phyloP scores from a whole-genome alignment of 106 monocot genomes.

The Dendrobium catenatum region DNA sequence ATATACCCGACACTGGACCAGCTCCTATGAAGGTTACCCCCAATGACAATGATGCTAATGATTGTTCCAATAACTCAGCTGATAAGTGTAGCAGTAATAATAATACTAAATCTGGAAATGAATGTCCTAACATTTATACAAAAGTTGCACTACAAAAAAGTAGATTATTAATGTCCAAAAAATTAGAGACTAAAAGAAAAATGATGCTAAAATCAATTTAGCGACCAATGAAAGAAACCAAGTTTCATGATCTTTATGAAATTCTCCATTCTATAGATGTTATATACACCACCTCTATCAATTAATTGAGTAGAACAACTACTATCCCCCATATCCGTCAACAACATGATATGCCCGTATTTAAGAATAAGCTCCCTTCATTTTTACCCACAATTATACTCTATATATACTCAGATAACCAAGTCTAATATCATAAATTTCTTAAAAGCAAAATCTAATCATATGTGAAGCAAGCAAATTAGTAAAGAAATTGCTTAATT shows the following conservation, averaged over 20 bases:
- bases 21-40: too few species aligned
- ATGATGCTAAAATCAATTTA: too few species aligned
- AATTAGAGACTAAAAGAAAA: too few species aligned
- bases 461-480: background rate
- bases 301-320: conserved; percentile 50
- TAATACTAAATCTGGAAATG: too few species aligned
- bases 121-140: too few species aligned
- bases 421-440: background rate
- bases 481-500: background rate
- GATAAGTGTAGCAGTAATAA: too few species aligned
- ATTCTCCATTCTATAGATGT: conserved; percentile 34
- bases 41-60: too few species aligned
- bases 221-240: background rate
- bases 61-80: too few species aligned
- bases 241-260: conserved; percentile 41
- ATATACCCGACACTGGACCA: too few species aligned
- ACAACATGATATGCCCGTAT: background rate
- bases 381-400: background rate
- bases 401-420: background rate
- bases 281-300: conserved; percentile 58
- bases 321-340: conserved; percentile 44
- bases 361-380: background rate
- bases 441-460: background rate
- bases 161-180: too few species aligned
- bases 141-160: too few species aligned